These are phyloP conservation scores for Kluyveromyces siamensis DNA, from an alignment of 805 yeast species.

Conservation along the genomic window DNA sequence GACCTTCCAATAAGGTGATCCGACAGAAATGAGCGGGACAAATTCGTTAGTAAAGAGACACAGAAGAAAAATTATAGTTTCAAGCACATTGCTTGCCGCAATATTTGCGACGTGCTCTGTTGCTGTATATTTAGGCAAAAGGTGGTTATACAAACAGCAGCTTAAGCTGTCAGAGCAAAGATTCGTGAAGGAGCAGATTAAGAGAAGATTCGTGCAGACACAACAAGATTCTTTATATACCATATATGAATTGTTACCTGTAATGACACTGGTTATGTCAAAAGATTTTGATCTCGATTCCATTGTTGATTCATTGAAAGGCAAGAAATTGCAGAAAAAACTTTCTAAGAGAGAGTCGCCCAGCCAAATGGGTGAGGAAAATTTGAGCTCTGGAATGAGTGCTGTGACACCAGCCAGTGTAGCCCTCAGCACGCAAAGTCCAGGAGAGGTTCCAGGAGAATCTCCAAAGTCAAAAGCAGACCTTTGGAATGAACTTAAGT, in stretches of 20 bases:
- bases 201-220: slow-evolving; percentile 80
- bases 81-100: slow-evolving; percentile 16
- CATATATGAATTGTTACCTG: slow-evolving; percentile 72
- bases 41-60: slow-evolving; percentile 16
- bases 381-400: slow-evolving; percentile 14
- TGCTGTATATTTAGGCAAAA: slow-evolving; percentile 17
- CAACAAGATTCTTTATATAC: slow-evolving; percentile 86
- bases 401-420: slow-evolving; percentile 11
- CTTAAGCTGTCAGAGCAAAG: slow-evolving; percentile 46
- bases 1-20: no score
- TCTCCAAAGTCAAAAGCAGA: slow-evolving; percentile 44
- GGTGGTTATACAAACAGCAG: slow-evolving; percentile 33
- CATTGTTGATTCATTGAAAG: slow-evolving; percentile 18
- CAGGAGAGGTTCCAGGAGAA: slow-evolving; percentile 6
- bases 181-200: slow-evolving; percentile 58
- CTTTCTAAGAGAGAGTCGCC: slow-evolving; percentile 3
- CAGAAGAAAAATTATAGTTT: slow-evolving; percentile 17
- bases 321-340: slow-evolving; percentile 12
- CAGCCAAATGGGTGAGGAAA: slow-evolving; percentile 8
- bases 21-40: slow-evolving; percentile 4
- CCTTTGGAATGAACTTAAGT: slow-evolving; percentile 78
- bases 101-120: slow-evolving; percentile 24
- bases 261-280: slow-evolving; percentile 38
- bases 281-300: slow-evolving; percentile 21
- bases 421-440: slow-evolving; percentile 4